Conservation (phyloP, 2,329 filamentous ascomycete genomes). For the Colletotrichum costaricense region DNA sequence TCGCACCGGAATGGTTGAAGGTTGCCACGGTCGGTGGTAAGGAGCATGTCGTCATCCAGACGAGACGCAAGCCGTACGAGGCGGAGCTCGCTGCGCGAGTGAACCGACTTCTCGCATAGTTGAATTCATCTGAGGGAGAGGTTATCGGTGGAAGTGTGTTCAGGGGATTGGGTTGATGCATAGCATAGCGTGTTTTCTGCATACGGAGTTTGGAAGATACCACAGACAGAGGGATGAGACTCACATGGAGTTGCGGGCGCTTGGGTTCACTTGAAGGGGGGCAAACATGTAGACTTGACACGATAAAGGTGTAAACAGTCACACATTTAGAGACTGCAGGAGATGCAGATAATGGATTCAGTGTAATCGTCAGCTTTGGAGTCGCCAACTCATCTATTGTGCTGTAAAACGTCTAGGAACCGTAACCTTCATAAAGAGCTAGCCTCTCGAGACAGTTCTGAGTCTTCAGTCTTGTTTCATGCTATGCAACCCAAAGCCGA, state of each 20-base stretch:
- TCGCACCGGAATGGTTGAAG: slow-evolving; percentile 67
- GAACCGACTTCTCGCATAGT: slow-evolving; percentile 22
- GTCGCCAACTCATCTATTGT: slow-evolving; percentile 37
- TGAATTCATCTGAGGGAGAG: background rate
- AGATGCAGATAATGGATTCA: slow-evolving; percentile 8
- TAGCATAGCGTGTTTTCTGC: slow-evolving; percentile 16
- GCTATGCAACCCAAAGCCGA: slow-evolving; percentile 33
- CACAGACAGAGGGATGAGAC: background rate
- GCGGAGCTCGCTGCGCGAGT: slow-evolving; percentile 32
- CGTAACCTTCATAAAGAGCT: slow-evolving; percentile 33
- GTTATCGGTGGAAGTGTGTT: background rate
- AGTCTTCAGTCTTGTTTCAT: slow-evolving; percentile 27
- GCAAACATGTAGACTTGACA: background rate
- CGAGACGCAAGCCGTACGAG: slow-evolving; percentile 50
- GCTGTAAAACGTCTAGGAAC: slow-evolving; percentile 35
- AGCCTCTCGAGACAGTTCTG: slow-evolving; percentile 13
- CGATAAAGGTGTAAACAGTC: background rate
- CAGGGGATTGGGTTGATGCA: background rate
- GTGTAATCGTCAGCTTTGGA: slow-evolving; percentile 30
- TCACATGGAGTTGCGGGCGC: background rate
- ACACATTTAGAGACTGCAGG: background rate
- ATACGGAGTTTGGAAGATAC: slow-evolving; percentile 33
- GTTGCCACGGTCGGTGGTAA: slow-evolving; percentile 62
- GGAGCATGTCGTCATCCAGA: slow-evolving; percentile 69
- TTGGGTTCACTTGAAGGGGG: background rate